A percentile compares a stretch with the other conserved stretches of the same genome.
Conservation (phyloP, 305 asterid genomes). For the Withania somnifera region DNA sequence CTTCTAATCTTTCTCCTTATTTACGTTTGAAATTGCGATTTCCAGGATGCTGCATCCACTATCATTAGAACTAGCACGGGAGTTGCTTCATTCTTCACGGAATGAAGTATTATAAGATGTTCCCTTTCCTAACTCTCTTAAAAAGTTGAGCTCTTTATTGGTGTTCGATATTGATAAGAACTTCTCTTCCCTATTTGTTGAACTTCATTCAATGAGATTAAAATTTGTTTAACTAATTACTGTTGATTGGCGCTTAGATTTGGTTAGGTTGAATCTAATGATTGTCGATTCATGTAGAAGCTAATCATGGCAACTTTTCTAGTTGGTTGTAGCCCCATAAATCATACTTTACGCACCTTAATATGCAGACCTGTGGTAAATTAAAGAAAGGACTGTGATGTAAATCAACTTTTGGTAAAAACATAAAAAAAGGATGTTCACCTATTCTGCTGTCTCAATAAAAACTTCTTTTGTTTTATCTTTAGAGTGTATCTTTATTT, state of each 20-base stretch:
- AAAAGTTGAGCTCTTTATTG: neutral
- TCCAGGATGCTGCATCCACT: too few species aligned
- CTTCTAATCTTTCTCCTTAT: neutral
- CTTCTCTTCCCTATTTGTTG: neutral
- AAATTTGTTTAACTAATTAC: neutral
- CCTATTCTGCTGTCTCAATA: neutral
- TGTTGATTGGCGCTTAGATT: neutral
- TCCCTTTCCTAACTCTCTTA: neutral
- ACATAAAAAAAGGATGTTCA: neutral
- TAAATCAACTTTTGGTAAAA: neutral
- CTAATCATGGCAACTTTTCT: neutral
- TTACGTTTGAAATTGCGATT: neutral
- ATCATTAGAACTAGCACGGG: neutral
- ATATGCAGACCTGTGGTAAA: neutral
- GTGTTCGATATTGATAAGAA: neutral
- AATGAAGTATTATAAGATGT: neutral
- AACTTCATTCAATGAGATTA: neutral
- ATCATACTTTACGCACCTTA: neutral
- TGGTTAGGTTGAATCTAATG: neutral
- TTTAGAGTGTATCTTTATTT: neutral
- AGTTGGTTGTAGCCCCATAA: neutral
- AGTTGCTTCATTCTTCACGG: neutral
- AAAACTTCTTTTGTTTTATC: neutral
- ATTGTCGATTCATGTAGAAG: neutral
- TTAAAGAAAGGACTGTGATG: neutral